Conservation (phyloP, 495 filamentous ascomycete genomes). For the Podospora anserina region DNA sequence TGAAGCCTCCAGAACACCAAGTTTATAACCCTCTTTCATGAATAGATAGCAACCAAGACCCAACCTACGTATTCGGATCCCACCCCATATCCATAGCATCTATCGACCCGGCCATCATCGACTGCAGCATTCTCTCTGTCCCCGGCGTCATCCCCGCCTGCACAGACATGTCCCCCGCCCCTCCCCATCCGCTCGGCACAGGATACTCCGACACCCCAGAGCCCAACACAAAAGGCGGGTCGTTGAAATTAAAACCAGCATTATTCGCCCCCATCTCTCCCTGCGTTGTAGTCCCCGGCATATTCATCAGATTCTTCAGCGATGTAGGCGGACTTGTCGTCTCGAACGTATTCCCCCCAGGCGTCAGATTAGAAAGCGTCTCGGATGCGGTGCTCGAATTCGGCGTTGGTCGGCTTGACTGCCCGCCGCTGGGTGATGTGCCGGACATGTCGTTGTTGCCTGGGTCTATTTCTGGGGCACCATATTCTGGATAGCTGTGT, state of each 20-base stretch:
- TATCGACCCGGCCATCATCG: constrained; percentile 43
- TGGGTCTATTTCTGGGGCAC: constrained; percentile 21
- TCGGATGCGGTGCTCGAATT: constrained; percentile 52
- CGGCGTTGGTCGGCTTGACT: constrained; percentile 49
- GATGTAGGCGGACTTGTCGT: constrained; percentile 44
- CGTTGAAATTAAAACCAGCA: constrained; percentile 33
- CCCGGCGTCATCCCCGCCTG: constrained; percentile 49
- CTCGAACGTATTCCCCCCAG: constrained; percentile 44
- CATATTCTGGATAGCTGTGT: constrained; percentile 25
- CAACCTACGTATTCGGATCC: constrained; percentile 24
- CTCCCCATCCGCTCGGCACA: constrained; percentile 40
- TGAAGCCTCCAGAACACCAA: neutral
- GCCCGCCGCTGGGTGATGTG: constrained; percentile 36
- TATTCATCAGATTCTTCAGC: constrained; percentile 33
- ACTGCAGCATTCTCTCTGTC: constrained; percentile 47
- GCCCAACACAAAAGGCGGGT: constrained; percentile 30
- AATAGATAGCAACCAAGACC: neutral
- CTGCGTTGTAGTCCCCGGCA: constrained; percentile 25
- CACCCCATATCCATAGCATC: constrained; percentile 42
- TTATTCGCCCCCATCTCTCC: constrained; percentile 18
- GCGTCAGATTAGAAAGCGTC: constrained; percentile 30
- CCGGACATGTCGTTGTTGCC: constrained; percentile 38
- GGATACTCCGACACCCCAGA: constrained; percentile 32
- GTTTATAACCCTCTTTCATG: neutral
- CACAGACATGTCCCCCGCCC: constrained; percentile 45